Conservation (phyloP, 2,329 filamentous ascomycete genomes). For the Cordyceps pruinosa region DNA sequence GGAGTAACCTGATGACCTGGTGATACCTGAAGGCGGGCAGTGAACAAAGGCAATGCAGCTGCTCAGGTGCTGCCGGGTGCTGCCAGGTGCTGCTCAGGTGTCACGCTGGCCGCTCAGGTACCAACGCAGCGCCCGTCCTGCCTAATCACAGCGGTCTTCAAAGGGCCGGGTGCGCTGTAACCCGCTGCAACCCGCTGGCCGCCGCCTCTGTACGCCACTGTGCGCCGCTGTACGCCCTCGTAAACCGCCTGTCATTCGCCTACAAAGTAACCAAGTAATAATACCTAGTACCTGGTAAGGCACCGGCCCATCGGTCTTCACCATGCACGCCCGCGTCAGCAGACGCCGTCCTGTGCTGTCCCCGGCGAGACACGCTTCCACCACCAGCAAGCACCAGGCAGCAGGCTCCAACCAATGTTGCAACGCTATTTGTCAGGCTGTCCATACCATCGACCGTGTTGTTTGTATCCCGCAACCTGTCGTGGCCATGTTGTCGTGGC, state of each 20-base stretch:
- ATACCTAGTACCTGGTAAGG: background rate
- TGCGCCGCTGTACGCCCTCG: background rate
- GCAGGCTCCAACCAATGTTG: background rate
- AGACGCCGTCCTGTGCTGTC: conserved; percentile 1
- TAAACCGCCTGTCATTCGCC: background rate
- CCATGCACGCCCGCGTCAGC: background rate
- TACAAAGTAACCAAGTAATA: background rate
- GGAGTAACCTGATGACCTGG: conserved; percentile 2
- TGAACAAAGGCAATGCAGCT: background rate
- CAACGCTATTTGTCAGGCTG: background rate
- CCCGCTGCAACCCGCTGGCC: background rate
- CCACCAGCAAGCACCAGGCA: too few relatives aligned
- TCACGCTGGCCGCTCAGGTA: too few relatives aligned
- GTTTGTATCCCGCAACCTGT: too few relatives aligned
- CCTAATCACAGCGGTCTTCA: background rate
- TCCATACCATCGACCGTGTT: too few relatives aligned
- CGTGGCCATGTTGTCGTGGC: too few relatives aligned
- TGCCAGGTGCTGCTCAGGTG: too few relatives aligned
- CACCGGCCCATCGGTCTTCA: background rate
- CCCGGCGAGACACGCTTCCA: background rate
- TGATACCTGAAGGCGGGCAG: background rate
- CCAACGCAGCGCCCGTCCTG: too few relatives aligned
- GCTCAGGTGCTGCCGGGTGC: too few relatives aligned
- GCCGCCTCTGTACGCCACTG: background rate
- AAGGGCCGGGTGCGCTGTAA: background rate